A percentile compares a stretch with the other conserved stretches of the same genome.
These are phyloP conservation scores for Penicilliopsis zonata DNA, from an alignment of 495 filamentous ascomycete genomes.

Conservation along the genomic window DNA sequence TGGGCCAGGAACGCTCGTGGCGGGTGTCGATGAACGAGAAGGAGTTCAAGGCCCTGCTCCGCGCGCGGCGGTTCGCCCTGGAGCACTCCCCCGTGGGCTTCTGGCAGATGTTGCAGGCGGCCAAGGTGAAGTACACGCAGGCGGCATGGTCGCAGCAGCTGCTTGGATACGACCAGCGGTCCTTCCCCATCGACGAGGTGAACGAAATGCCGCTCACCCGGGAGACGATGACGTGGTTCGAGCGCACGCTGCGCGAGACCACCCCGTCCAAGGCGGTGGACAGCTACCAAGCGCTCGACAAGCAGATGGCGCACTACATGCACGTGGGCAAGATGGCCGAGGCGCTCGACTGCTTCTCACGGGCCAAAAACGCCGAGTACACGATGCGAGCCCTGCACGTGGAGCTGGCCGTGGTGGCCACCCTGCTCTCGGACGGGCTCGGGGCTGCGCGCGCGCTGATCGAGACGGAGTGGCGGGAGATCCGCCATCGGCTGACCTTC, in stretches of 20 bases:
- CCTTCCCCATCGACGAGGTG: conserved; percentile 10
- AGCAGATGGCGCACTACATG: conserved; percentile 25
- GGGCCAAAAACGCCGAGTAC: conserved; percentile 14
- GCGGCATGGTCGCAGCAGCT: conserved; percentile 23
- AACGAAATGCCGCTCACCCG: conserved; percentile 11
- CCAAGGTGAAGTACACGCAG: conserved; percentile 19
- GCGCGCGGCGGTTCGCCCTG: conserved; percentile 17
- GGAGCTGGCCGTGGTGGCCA: conserved; percentile 24
- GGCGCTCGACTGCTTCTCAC: conserved; percentile 15
- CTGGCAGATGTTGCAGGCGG: conserved; percentile 34
- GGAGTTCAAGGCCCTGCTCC: conserved; percentile 16
- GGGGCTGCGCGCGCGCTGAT: conserved; percentile 17
- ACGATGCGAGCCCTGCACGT: conserved; percentile 21
- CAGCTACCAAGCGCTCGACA: conserved; percentile 21
- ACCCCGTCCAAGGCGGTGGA: conserved; percentile 16
- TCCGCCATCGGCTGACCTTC: conserved; percentile 10
- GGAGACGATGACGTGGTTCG: conserved; percentile 11
- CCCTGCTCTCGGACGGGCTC: conserved; percentile 23
- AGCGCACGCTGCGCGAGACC: conserved; percentile 15
- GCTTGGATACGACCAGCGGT: conserved; percentile 21
- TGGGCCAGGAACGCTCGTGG: conserved; percentile 23
- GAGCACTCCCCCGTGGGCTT: conserved; percentile 24
- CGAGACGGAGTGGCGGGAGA: conserved; percentile 16
- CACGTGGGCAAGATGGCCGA: conserved; percentile 21
- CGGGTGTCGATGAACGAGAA: conserved; percentile 17